Conservation (phyloP, 495 filamentous ascomycete species). For the Articulospora tetracladia region DNA sequence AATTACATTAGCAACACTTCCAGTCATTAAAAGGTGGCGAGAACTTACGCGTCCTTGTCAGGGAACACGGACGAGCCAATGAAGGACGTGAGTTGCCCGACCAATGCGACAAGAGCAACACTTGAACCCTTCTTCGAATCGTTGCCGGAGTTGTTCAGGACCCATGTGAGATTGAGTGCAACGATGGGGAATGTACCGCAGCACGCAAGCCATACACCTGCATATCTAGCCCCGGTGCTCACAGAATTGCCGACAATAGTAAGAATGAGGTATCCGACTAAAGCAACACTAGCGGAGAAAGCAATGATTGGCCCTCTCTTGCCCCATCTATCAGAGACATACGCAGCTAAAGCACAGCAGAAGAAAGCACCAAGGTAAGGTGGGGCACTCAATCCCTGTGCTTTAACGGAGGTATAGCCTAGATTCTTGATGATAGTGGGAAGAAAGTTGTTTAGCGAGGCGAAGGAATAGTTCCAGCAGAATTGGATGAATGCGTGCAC, state of each 20-base stretch:
- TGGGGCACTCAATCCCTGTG: conserved; percentile 74
- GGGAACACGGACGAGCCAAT: neutral
- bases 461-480: conserved; percentile 59
- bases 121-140: conserved; percentile 58
- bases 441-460: conserved; percentile 76
- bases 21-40: neutral
- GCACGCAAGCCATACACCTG: conserved; percentile 64
- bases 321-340: conserved; percentile 59
- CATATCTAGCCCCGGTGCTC: conserved; percentile 45
- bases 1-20: neutral
- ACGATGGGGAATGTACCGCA: conserved; percentile 64
- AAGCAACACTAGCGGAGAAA: conserved; percentile 46
- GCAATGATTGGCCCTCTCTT: conserved; percentile 64
- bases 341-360: conserved; percentile 59
- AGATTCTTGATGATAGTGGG: conserved; percentile 74
- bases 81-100: conserved; percentile 49
- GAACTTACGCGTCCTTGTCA: neutral
- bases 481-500: conserved; percentile 56
- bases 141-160: conserved; percentile 62
- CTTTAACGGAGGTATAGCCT: conserved; percentile 62
- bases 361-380: conserved; percentile 73
- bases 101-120: conserved; percentile 62
- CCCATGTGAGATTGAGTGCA: conserved; percentile 68
- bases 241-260: conserved; percentile 33
- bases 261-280: conserved; percentile 45